Evolutionary conservation across 2,329 filamentous ascomycete species (phyloP).

Genomic region (Colletotrichum noveboracense): DNA sequence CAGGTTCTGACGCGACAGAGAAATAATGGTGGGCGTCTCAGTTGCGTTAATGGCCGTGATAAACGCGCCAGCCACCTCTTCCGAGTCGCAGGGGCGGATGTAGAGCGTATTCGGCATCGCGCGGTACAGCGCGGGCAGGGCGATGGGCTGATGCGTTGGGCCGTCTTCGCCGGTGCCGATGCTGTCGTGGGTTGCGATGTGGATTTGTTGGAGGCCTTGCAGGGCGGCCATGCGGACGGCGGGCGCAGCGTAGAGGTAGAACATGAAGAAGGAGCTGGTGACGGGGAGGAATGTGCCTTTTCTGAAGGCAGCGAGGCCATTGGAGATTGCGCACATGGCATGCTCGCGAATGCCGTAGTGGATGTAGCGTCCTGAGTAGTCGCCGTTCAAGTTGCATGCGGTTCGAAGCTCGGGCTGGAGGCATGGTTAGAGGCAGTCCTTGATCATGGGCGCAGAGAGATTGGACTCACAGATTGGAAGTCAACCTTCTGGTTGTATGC

Average conservation of each 20-base stretch:
- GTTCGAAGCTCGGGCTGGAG: conserved; percentile 40
- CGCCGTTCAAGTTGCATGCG: conserved; percentile 56
- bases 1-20: conserved; percentile 49
- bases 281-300: conserved; percentile 61
- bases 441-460: accelerated
- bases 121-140: conserved; percentile 60
- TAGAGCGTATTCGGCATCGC: conserved; percentile 69
- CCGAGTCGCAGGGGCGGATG: conserved; percentile 63
- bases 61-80: conserved; percentile 63
- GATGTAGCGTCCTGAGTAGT: conserved; percentile 60
- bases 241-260: conserved; percentile 63
- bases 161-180: conserved; percentile 66
- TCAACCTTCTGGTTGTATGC: conserved; percentile 57
- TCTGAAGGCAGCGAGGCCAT: conserved; percentile 63
- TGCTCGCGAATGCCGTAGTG: conserved; percentile 67
- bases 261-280: conserved; percentile 68
- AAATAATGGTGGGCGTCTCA: conserved; percentile 51
- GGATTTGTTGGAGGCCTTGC: conserved; percentile 59
- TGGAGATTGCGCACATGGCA: conserved; percentile 63
- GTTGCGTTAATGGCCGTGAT: conserved; percentile 47
- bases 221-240: conserved; percentile 67
- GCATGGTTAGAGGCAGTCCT: background rate
- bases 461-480: conserved; percentile 42
- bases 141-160: conserved; percentile 68
- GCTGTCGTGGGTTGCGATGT: conserved; percentile 66